Percentiles rank a stretch among this genome's conserved stretches.
Conservation (phyloP, 495 filamentous ascomycete genomes). For the Apodospora peruviana region DNA sequence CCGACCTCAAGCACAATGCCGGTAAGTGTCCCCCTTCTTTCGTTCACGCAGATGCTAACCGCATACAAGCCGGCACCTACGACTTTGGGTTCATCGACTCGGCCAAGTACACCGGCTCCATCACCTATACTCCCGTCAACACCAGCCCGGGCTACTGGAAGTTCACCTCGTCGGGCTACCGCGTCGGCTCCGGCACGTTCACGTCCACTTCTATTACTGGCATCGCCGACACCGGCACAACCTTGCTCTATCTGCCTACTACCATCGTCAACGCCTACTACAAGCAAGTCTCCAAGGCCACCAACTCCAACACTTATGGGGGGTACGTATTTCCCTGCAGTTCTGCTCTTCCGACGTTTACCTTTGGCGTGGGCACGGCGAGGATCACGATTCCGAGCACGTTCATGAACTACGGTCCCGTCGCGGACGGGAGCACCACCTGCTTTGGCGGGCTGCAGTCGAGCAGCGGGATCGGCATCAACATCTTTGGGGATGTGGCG, state of each 20-base stretch:
- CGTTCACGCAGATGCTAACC: no score
- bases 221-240: slow-evolving; percentile 69
- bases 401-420: slow-evolving; percentile 50
- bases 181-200: slow-evolving; percentile 43
- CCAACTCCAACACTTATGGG: slow-evolving; percentile 42
- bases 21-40: no score
- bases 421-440: slow-evolving; percentile 21
- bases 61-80: slow-evolving; percentile 65
- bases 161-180: slow-evolving; percentile 59
- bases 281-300: slow-evolving; percentile 46
- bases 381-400: slow-evolving; percentile 49
- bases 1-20: slow-evolving; percentile 54
- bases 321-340: slow-evolving; percentile 68
- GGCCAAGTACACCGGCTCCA: slow-evolving; percentile 54
- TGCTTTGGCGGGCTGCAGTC: slow-evolving; percentile 64
- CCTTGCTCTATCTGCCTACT: slow-evolving; percentile 58
- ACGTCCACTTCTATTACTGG: slow-evolving; percentile 34
- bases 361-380: slow-evolving; percentile 44
- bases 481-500: slow-evolving; percentile 73
- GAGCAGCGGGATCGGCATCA: slow-evolving; percentile 56
- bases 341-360: slow-evolving; percentile 56
- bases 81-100: slow-evolving; percentile 71
- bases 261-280: slow-evolving; percentile 61
- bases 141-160: slow-evolving; percentile 63
- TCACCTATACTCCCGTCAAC: slow-evolving; percentile 58